Conservation (phyloP, 306 rosid species). For the Cicer arietinum region DNA sequence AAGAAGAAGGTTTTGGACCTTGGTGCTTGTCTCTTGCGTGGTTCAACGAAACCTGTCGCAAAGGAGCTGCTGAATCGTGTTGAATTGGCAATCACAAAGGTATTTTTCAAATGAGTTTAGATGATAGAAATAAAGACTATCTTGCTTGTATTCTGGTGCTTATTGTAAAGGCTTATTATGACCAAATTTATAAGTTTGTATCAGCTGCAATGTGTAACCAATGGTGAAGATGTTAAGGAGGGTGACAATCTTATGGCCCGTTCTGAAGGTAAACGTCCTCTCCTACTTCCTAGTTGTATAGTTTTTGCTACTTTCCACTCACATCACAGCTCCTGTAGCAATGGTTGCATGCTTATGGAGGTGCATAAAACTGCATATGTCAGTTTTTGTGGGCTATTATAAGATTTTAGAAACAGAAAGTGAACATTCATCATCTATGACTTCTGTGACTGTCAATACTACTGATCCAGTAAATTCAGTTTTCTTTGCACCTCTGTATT, state of each 20-base stretch:
- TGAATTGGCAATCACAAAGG: conserved; percentile 67
- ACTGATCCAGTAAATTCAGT: not conserved
- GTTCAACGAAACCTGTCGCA: conserved; percentile 60
- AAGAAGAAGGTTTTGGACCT: conserved; percentile 61
- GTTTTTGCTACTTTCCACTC: conserved; percentile 22
- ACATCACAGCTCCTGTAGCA: conserved; percentile 1
- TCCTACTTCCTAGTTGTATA: not conserved
- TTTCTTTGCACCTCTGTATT: conserved; percentile 17
- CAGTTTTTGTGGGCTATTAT: not conserved
- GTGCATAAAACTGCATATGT: conserved; percentile 7
- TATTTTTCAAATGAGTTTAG: conserved; percentile 45
- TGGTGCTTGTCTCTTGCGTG: conserved; percentile 75
- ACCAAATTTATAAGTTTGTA: conserved; percentile 54
- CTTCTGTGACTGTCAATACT: not conserved
- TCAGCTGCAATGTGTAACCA: conserved; percentile 67
- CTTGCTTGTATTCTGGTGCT: conserved; percentile 25
- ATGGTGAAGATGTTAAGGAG: conserved; percentile 61
- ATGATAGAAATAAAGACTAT: conserved; percentile 30
- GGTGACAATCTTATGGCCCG: conserved; percentile 40
- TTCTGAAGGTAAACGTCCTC: conserved; percentile 54
- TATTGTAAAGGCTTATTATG: conserved; percentile 43
- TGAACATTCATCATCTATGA: conserved; percentile 2
- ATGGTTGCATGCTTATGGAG: conserved; percentile 20
- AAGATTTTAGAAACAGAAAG: conserved; percentile 9
- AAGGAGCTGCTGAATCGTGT: conserved; percentile 56